phyloP scores from a whole-genome alignment of 768 basidiomycete species.

The Mycena polygramma region DNA sequence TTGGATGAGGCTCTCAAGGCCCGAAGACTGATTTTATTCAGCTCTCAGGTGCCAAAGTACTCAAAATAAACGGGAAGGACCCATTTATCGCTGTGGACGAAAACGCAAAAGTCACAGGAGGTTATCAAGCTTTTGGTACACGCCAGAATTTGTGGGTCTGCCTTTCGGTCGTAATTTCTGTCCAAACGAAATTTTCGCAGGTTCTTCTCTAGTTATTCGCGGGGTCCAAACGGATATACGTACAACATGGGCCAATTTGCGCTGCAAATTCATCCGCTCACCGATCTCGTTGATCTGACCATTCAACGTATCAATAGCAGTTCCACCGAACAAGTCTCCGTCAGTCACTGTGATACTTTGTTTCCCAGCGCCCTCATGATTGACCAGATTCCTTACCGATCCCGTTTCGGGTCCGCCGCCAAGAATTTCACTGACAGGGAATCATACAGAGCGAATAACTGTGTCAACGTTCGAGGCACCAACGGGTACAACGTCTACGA shows the following conservation, averaged over 20 bases:
- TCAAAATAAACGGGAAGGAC: conserved; percentile 63
- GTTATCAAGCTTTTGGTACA: conserved; percentile 65
- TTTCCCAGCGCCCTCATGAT: neutral
- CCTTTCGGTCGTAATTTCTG: neutral
- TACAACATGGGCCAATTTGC: conserved; percentile 70
- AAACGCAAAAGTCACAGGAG: conserved; percentile 64
- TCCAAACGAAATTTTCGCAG: conserved; percentile 39
- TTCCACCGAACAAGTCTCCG: conserved; percentile 58
- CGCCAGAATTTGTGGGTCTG: conserved; percentile 60
- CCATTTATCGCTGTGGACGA: conserved; percentile 66
- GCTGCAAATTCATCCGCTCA: conserved; percentile 63
- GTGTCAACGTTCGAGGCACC: conserved; percentile 59
- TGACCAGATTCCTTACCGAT: conserved; percentile 68
- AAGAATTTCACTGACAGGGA: conserved; percentile 61
- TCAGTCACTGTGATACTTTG: conserved; percentile 41
- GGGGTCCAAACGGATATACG: conserved; percentile 53
- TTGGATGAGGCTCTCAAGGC: neutral
- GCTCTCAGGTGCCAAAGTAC: conserved; percentile 67
- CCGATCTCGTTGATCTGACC: conserved; percentile 61
- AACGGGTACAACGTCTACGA: conserved; percentile 61
- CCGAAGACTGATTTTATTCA: conserved; percentile 26
- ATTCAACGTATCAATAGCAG: conserved; percentile 58
- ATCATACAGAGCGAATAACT: conserved; percentile 67
- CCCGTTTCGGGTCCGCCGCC: conserved; percentile 60
- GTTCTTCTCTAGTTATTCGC: conserved; percentile 61